A percentile compares a stretch with the other conserved stretches of the same genome.
phyloP scores from a whole-genome alignment of 2,329 filamentous ascomycete genomes.

The Alternaria rosae region DNA sequence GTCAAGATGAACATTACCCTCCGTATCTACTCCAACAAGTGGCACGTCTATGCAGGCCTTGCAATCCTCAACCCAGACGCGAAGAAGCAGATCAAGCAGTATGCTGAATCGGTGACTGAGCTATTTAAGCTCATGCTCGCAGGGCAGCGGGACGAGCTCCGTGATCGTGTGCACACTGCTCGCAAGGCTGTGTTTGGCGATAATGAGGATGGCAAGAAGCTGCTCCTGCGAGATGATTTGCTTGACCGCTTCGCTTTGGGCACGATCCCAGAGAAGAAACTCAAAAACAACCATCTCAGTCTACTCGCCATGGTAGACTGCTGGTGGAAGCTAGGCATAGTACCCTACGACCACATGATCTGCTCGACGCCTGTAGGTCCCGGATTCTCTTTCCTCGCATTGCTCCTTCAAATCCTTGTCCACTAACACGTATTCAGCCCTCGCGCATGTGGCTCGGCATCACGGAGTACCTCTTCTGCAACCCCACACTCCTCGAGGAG shows the following conservation, averaged over 20 bases:
- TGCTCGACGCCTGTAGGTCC: slow-evolving; percentile 83
- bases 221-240: slow-evolving; percentile 80
- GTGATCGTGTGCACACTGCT: slow-evolving; percentile 77
- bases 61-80: slow-evolving; percentile 96
- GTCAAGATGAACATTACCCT: slow-evolving; percentile 99
- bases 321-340: slow-evolving; percentile 92
- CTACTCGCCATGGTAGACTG: slow-evolving; percentile 97
- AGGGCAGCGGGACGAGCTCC: slow-evolving; percentile 78
- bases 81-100: slow-evolving; percentile 90
- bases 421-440: slow-evolving; percentile 57
- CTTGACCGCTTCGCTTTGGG: slow-evolving; percentile 89
- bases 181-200: slow-evolving; percentile 72
- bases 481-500: slow-evolving; percentile 79
- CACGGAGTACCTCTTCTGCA: slow-evolving; percentile 94
- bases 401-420: not conserved
- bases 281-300: slow-evolving; percentile 92
- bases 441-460: slow-evolving; percentile 97
- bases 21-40: slow-evolving; percentile 97
- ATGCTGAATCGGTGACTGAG: slow-evolving; percentile 89
- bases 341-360: slow-evolving; percentile 99
- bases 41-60: slow-evolving; percentile 98
- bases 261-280: slow-evolving; percentile 68
- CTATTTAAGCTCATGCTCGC: slow-evolving; percentile 97
- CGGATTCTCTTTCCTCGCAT: not conserved
- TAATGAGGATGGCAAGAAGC: slow-evolving; percentile 65